phyloP scores from a whole-genome alignment of 371 early-diverging fungal species.

The Amoeboaphelidium protococcarum region DNA sequence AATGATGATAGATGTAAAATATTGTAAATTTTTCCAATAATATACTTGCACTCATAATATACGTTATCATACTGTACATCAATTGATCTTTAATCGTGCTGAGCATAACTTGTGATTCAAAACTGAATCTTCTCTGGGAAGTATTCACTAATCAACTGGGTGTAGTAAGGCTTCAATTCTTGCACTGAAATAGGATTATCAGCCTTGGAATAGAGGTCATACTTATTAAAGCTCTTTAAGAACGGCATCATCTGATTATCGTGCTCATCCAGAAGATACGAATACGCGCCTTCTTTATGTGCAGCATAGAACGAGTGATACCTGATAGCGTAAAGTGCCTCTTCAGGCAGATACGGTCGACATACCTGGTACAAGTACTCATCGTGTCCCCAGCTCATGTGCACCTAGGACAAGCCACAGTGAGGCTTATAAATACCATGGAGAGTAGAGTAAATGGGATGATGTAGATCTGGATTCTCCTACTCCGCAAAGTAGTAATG shows the following conservation, averaged over 20 bases:
- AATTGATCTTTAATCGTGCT: no score
- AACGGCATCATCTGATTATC: slow-evolving; percentile 21
- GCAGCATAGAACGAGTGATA: slow-evolving; percentile 27
- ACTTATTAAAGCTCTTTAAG: slow-evolving; percentile 24
- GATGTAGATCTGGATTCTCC: slow-evolving; percentile 16
- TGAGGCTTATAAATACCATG: slow-evolving; percentile 23
- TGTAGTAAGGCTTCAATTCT: slow-evolving; percentile 17
- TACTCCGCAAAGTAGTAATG: slow-evolving; percentile 12
- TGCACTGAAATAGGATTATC: slow-evolving; percentile 14
- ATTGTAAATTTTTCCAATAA: no score
- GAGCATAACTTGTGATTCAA: no score
- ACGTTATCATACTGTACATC: no score
- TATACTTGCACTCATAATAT: no score
- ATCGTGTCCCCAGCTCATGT: slow-evolving; percentile 27
- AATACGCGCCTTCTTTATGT: slow-evolving; percentile 20
- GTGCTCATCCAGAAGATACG: slow-evolving; percentile 16
- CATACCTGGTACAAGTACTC: slow-evolving; percentile 25
- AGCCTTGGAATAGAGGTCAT: slow-evolving; percentile 25
- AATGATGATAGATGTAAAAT: no score
- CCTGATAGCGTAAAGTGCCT: slow-evolving; percentile 21
- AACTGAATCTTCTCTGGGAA: slow-evolving; percentile 21
- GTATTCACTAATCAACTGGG: slow-evolving; percentile 19
- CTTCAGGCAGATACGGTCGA: slow-evolving; percentile 19
- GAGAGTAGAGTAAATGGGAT: slow-evolving; percentile 12
- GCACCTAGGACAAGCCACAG: slow-evolving; percentile 21